Evolutionary conservation across 192 early-diverging fungal species (phyloP).

Genomic region (Podila horticola): DNA sequence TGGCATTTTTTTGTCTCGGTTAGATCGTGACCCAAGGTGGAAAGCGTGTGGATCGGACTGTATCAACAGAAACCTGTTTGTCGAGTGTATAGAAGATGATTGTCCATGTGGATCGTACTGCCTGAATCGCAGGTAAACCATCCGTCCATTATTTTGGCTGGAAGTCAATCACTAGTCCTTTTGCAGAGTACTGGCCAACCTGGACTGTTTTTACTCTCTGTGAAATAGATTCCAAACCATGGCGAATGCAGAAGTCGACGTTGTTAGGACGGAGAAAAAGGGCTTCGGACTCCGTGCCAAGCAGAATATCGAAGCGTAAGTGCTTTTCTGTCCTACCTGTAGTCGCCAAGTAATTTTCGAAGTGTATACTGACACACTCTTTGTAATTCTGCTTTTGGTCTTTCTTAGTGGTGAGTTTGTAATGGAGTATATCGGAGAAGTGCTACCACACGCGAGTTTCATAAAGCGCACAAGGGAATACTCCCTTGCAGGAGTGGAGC

Average conservation of each 20-base stretch:
- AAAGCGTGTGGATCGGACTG: constrained; percentile 93
- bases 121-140: constrained; percentile 78
- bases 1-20: neutral
- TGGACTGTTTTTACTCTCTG: neutral
- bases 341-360: neutral
- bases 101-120: constrained; percentile 92
- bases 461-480: constrained; percentile 87
- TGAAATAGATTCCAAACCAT: constrained; percentile 81
- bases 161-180: too few species aligned
- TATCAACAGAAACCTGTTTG: constrained; percentile 91
- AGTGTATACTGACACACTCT: neutral
- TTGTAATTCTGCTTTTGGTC: neutral
- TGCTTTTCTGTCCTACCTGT: neutral
- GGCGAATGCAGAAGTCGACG: constrained; percentile 86
- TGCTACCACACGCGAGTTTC: constrained; percentile 84
- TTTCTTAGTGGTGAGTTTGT: constrained; percentile 83
- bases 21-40: constrained; percentile 56
- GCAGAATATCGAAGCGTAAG: constrained; percentile 69
- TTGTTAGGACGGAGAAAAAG: constrained; percentile 92
- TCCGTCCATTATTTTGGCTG: too few species aligned
- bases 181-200: neutral
- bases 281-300: constrained; percentile 92
- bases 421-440: constrained; percentile 98
- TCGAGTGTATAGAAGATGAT: constrained; percentile 90
- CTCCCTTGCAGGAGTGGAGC: constrained; percentile 79